Base-by-base conservation (phyloP, 2,329 filamentous ascomycete species). In the Aspergillus japonicus region DNA sequence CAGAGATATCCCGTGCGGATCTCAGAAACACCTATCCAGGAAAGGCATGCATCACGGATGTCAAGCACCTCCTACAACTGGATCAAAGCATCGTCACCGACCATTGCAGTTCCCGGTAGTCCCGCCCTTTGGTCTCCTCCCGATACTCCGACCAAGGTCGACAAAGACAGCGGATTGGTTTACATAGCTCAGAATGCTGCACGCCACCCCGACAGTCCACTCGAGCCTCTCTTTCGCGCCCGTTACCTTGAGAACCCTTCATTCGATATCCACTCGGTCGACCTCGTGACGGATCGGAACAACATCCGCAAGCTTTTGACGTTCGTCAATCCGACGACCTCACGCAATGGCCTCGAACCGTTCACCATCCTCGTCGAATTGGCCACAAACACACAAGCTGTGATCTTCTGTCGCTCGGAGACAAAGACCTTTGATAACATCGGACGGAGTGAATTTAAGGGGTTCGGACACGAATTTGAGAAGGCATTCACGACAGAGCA, bases 11-110 rank as follows among this genome's bases (percentile, higher is more conserved):
- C 33, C 35, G 55, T 24, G 12, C 48, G 21, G 35, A 52, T 29
- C 23, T 50, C 5, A 39, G 7, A 24, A 19, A 21, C 23, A 14
- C 42, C 11, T 5, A 47, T 33, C n/a, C 31, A 4, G 21, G n/a
- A 19, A 14, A 2, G 47, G 33, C 29, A 33, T 52, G 21, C 8
- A 58, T 69, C 24, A 68, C 62, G 14, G 35, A 68, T 54, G 72
- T 77, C 8, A 68, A 75, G 55, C 71, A 76, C 81, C 2, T 84
- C 82, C 2, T 84, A 84, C 68, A 83, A 80, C 65, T 83, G 80
- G 81, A 72, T 82, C 54, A 75, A 79, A 54, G 69, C 71, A 24
- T 56, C 69, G 0, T 66, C 59, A 6, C 77, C 80, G 5, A 80
- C 77, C 23, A 82, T 83, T 60, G 72, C 74, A 23, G 72, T 83